Percentiles rank a stretch among this genome's conserved stretches.
These are phyloP conservation scores for Kodamaea sp. DNA, from an alignment of 1,139 yeast species.

Conservation along the genomic window DNA sequence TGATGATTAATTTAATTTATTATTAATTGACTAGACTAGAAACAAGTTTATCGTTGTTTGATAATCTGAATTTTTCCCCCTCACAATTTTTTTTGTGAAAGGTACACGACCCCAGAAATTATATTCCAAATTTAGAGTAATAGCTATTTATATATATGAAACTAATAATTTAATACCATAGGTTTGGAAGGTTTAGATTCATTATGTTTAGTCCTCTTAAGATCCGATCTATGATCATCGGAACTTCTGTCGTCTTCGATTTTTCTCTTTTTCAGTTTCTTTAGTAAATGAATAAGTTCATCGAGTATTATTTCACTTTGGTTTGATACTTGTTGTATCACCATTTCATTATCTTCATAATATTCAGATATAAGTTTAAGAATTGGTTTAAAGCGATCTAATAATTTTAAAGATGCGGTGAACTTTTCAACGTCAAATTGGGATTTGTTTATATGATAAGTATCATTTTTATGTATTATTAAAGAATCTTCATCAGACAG, in stretches of 20 bases:
- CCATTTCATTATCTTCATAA: neutral
- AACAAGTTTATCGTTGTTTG: constrained; percentile 3
- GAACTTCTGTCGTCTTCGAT: constrained; percentile 4
- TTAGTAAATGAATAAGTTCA: constrained; percentile 5
- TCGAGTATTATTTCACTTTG: constrained; percentile 3
- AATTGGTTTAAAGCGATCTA: constrained; percentile 7
- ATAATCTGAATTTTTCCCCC: no score
- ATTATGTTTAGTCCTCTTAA: constrained; percentile 6
- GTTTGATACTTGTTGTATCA: constrained; percentile 2
- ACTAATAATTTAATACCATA: constrained; percentile 11
- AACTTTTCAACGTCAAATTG: constrained; percentile 6
- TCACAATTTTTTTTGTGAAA: no score
- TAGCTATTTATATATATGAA: no score
- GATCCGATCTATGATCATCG: constrained; percentile 4
- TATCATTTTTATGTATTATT: constrained; percentile 2
- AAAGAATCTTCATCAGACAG: constrained; percentile 5
- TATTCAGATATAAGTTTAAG: constrained; percentile 3
- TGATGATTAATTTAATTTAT: neutral
- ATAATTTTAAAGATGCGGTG: constrained; percentile 1
- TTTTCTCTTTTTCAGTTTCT: constrained; percentile 8
- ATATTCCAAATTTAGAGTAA: no score
- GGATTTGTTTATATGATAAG: constrained; percentile 1
- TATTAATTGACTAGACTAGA: neutral
- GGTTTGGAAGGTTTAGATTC: constrained; percentile 8
- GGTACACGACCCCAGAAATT: no score